Conservation (phyloP, 2,329 filamentous ascomycete species). For the Colletotrichum zoysiae region DNA sequence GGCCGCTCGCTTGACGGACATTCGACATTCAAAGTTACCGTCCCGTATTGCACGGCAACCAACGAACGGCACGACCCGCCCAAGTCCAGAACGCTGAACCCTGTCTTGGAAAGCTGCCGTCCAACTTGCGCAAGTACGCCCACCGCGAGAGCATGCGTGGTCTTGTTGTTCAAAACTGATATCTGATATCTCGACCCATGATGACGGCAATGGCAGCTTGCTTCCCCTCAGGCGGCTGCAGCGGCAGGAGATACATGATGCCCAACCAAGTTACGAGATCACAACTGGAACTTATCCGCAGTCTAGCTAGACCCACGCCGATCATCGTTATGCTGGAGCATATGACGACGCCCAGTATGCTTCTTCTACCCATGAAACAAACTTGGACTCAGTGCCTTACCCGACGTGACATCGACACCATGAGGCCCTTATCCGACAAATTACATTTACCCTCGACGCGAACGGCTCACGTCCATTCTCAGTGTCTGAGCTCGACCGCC, state of each 20-base stretch:
- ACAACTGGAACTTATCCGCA: background rate
- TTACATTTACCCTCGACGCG: background rate
- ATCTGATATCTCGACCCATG: background rate
- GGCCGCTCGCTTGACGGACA: constrained; percentile 7
- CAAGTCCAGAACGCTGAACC: background rate
- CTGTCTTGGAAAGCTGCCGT: background rate
- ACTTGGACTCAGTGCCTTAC: constrained; percentile 13
- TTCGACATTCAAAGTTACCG: background rate
- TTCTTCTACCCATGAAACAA: constrained; percentile 1
- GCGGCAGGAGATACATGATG: background rate
- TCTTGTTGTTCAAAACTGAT: background rate
- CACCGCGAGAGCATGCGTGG: background rate
- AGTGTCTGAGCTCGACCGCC: constrained; percentile 11
- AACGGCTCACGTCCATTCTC: background rate
- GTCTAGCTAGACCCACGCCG: background rate
- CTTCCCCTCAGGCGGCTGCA: background rate
- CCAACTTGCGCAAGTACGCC: background rate
- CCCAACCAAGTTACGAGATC: background rate
- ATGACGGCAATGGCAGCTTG: background rate
- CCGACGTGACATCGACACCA: constrained; percentile 21
- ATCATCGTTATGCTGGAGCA: background rate
- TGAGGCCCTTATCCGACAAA: constrained; percentile 30
- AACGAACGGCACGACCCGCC: background rate
- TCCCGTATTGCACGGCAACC: background rate
- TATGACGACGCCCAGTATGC: background rate